These are phyloP conservation scores for Decorospora gaudefroyi DNA, from an alignment of 2,329 filamentous ascomycete genomes.

Conservation along the genomic window DNA sequence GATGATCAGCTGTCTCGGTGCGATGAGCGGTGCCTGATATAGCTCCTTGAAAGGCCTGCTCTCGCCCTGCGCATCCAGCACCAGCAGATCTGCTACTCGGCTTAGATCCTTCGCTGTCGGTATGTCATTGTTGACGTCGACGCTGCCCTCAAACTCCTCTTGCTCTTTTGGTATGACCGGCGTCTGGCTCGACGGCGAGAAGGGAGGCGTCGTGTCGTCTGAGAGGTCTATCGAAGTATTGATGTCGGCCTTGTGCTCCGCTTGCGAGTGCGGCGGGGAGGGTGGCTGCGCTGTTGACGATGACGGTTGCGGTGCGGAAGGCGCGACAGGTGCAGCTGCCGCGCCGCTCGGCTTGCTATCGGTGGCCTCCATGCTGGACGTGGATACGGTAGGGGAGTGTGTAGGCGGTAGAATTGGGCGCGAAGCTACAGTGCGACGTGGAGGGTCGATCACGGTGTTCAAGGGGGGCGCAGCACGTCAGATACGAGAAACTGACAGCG, in stretches of 20 bases:
- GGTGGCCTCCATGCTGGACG: constrained; percentile 24
- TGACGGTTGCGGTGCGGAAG: constrained; percentile 15
- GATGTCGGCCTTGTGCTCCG: constrained; percentile 19
- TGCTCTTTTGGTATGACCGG: constrained; percentile 39
- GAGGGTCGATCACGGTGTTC: constrained; percentile 17
- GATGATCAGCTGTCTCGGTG: constrained; percentile 64
- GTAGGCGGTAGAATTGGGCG: constrained; percentile 6
- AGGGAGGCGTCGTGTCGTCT: constrained; percentile 31
- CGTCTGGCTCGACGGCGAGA: constrained; percentile 42
- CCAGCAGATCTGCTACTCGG: constrained; percentile 38
- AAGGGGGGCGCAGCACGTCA: constrained; percentile 14
- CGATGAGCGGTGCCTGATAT: constrained; percentile 42
- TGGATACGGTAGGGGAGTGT: not conserved
- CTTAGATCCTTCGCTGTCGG: constrained; percentile 40
- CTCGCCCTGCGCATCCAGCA: constrained; percentile 45
- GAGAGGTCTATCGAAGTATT: constrained; percentile 23
- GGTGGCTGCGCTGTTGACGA: constrained; percentile 24
- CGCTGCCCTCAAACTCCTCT: constrained; percentile 42
- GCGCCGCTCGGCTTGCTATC: constrained; percentile 18
- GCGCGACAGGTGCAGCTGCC: constrained; percentile 13
- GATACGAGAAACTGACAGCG: constrained; percentile 10
- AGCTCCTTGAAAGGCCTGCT: constrained; percentile 46
- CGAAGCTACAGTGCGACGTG: constrained; percentile 26
- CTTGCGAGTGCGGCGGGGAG: constrained; percentile 34
- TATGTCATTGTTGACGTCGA: constrained; percentile 46